A percentile compares a stretch with the other conserved stretches of the same genome.
These are phyloP conservation scores for Fusarium gaditjirri DNA, from an alignment of 2,329 filamentous ascomycete genomes.

Conservation along the genomic window DNA sequence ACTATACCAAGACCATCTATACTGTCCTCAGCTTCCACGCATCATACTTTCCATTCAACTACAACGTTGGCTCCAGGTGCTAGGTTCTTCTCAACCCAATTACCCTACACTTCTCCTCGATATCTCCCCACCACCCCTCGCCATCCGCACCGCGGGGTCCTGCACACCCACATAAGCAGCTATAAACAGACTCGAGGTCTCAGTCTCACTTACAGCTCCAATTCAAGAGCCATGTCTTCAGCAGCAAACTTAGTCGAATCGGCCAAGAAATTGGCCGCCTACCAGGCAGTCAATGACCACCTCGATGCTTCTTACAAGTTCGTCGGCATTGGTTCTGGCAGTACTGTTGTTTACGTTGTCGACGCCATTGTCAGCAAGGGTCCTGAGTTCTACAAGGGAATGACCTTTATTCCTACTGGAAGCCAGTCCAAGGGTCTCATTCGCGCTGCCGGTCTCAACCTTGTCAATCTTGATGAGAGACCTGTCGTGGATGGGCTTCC, in stretches of 20 bases:
- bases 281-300: slow-evolving; percentile 78
- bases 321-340: slow-evolving; percentile 84
- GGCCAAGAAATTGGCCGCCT: slow-evolving; percentile 80
- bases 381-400: slow-evolving; percentile 63
- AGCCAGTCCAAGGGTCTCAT: slow-evolving; percentile 92
- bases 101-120: slow-evolving; percentile 32
- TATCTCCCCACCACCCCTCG: slow-evolving; percentile 31
- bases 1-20: background rate
- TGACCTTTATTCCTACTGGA: slow-evolving; percentile 92
- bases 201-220: slow-evolving; percentile 14
- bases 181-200: slow-evolving; percentile 24
- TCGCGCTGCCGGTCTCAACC: slow-evolving; percentile 77
- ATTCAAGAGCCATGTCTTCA: slow-evolving; percentile 50
- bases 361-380: slow-evolving; percentile 78
- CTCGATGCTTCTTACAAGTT: slow-evolving; percentile 70
- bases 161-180: slow-evolving; percentile 24
- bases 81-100: background rate
- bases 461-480: slow-evolving; percentile 81
- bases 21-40: background rate
- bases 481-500: slow-evolving; percentile 58
- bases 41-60: background rate
- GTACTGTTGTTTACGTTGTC: slow-evolving; percentile 86
- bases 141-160: slow-evolving; percentile 31
- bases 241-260: slow-evolving; percentile 66
- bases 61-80: background rate